Conservation (phyloP, 2,329 filamentous ascomycete species). For the Neofusicoccum laricinum region DNA sequence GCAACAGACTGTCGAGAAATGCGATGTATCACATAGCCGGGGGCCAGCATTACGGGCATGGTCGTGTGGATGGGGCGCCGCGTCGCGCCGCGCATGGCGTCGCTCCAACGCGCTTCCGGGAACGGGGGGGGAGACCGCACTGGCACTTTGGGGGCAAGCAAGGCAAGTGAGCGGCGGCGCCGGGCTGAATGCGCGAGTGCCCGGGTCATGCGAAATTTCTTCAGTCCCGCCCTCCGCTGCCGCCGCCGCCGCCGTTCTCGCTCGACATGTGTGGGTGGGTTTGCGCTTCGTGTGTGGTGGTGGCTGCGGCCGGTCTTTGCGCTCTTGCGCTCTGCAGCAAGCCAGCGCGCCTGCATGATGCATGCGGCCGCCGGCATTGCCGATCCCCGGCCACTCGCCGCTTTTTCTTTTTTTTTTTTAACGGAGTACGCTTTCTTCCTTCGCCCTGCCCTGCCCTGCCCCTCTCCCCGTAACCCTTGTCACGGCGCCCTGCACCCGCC, state of each 20-base stretch:
- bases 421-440: background rate
- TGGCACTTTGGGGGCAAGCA: no score
- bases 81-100: background rate
- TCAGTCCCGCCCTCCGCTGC: no score
- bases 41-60: background rate
- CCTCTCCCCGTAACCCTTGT: background rate
- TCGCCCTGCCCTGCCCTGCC: background rate
- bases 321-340: background rate
- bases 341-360: conserved; percentile 8
- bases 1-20: background rate
- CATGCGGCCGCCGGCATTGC: conserved; percentile 10
- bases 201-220: background rate
- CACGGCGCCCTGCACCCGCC: background rate
- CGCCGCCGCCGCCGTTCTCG: background rate
- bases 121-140: background rate
- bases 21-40: conserved; percentile 14
- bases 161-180: no score
- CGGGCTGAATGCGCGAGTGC: background rate
- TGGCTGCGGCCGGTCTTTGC: background rate
- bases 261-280: background rate
- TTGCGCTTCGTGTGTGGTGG: background rate
- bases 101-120: background rate
- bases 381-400: background rate
- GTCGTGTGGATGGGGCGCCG: background rate
- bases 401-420: background rate